These are phyloP conservation scores for Microcos paniculata DNA, from an alignment of 345 rosid species.

Conservation along the genomic window DNA sequence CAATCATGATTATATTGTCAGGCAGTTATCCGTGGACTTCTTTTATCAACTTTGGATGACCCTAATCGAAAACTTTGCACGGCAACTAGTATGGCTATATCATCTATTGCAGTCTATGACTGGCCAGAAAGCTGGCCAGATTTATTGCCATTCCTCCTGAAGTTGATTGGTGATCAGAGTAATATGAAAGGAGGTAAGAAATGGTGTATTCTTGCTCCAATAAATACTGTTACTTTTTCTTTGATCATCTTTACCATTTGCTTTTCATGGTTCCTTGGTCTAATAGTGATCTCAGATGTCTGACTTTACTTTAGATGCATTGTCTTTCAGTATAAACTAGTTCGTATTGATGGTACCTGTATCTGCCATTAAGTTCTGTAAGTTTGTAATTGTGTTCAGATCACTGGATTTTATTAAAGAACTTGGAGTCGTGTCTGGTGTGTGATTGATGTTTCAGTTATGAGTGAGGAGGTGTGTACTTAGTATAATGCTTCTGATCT, in stretches of 20 bases:
- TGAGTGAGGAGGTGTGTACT: not conserved
- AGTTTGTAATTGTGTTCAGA: not conserved
- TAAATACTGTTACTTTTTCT: not conserved
- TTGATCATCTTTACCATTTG: not conserved
- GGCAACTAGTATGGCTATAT: constrained; percentile 82
- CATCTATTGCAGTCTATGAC: constrained; percentile 73
- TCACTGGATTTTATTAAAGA: not conserved
- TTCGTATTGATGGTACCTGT: not conserved
- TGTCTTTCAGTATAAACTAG: not conserved
- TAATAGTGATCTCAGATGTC: not conserved
- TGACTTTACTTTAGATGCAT: not conserved
- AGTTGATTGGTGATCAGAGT: constrained; percentile 58
- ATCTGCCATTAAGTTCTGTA: not conserved
- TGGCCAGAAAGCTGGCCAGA: constrained; percentile 98
- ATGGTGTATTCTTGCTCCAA: not conserved
- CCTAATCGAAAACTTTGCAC: constrained; percentile 79
- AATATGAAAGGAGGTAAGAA: constrained; percentile 66
- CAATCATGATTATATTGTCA: constrained; percentile 32
- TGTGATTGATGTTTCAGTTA: not conserved
- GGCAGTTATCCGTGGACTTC: constrained; percentile 72
- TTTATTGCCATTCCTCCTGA: constrained; percentile 70
- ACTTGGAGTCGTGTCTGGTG: not conserved
- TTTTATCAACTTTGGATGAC: constrained; percentile 72
- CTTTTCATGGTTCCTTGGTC: not conserved
- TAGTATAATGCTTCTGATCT: not conserved